phyloP scores from a whole-genome alignment of 2,329 filamentous ascomycete genomes.

The Venturia effusa region DNA sequence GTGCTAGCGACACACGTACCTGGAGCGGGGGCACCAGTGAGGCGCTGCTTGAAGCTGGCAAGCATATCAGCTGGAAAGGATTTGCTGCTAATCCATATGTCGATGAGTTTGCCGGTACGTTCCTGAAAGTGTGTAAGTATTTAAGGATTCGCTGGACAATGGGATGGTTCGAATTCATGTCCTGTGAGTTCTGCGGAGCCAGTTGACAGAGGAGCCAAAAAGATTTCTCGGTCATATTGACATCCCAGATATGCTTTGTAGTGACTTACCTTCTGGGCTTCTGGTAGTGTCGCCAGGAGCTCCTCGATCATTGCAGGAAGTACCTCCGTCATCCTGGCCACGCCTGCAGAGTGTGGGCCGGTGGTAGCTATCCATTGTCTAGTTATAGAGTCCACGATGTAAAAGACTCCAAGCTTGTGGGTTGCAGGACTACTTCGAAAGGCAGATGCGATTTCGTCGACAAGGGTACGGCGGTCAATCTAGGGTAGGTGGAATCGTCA shows the following conservation, averaged over 20 bases:
- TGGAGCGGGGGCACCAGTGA: slow-evolving; percentile 42
- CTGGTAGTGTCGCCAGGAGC: slow-evolving; percentile 75
- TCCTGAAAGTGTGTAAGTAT: slow-evolving; percentile 50
- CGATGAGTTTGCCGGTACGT: slow-evolving; percentile 89
- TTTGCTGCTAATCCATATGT: slow-evolving; percentile 94
- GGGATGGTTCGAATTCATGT: not conserved
- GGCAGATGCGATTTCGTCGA: slow-evolving; percentile 45
- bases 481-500: not conserved
- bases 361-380: slow-evolving; percentile 94
- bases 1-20: not conserved
- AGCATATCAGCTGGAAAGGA: slow-evolving; percentile 81
- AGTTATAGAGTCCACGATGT: slow-evolving; percentile 99
- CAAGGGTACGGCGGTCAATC: slow-evolving; percentile 1
- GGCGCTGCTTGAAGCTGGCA: slow-evolving; percentile 68
- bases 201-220: too few relatives aligned
- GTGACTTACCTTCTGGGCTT: slow-evolving; percentile 90
- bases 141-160: not conserved
- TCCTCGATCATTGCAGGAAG: slow-evolving; percentile 93
- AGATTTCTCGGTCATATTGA: not conserved
- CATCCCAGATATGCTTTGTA: slow-evolving; percentile 10
- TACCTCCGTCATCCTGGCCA: slow-evolving; percentile 92
- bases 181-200: not conserved
- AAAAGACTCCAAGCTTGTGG: slow-evolving; percentile 97
- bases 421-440: slow-evolving; percentile 91
- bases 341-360: slow-evolving; percentile 88